Evolutionary conservation across 2,329 filamentous ascomycete genomes (phyloP).

Genomic region (Penicillium nordicum): DNA sequence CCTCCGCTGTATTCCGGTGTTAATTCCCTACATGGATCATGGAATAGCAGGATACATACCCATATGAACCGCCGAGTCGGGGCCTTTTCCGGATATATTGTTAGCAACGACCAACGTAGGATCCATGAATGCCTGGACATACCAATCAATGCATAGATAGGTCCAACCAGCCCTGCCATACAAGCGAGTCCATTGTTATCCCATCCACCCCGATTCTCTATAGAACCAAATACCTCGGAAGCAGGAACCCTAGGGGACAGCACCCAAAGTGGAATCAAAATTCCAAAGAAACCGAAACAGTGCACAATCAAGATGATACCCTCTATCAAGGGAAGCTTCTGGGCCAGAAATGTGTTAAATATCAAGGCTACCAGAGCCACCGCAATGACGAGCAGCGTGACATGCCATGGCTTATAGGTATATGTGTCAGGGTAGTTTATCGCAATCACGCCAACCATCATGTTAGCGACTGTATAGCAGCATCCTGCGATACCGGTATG

Average conservation of each 20-base stretch:
- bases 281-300: slow-evolving; percentile 31
- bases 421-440: slow-evolving; percentile 17
- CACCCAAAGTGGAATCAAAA: slow-evolving; percentile 33
- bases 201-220: background rate
- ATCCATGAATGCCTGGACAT: background rate
- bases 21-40: background rate
- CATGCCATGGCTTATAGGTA: background rate
- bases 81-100: background rate
- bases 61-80: background rate
- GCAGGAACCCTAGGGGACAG: background rate
- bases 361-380: slow-evolving; percentile 23
- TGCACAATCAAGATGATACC: slow-evolving; percentile 32
- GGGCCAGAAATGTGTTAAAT: slow-evolving; percentile 28
- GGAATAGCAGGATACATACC: background rate
- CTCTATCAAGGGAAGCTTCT: slow-evolving; percentile 31
- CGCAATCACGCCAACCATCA: slow-evolving; percentile 35
- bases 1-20: background rate
- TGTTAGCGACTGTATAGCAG: slow-evolving; percentile 30
- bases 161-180: background rate
- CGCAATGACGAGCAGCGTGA: slow-evolving; percentile 8
- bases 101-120: background rate
- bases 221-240: background rate
- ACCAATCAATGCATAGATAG: background rate
- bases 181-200: background rate
- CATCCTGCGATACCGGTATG: slow-evolving; percentile 26